Evolutionary conservation across 2,329 filamentous ascomycete species (phyloP).

Genomic region (Lecanoromycetidae sp.): DNA sequence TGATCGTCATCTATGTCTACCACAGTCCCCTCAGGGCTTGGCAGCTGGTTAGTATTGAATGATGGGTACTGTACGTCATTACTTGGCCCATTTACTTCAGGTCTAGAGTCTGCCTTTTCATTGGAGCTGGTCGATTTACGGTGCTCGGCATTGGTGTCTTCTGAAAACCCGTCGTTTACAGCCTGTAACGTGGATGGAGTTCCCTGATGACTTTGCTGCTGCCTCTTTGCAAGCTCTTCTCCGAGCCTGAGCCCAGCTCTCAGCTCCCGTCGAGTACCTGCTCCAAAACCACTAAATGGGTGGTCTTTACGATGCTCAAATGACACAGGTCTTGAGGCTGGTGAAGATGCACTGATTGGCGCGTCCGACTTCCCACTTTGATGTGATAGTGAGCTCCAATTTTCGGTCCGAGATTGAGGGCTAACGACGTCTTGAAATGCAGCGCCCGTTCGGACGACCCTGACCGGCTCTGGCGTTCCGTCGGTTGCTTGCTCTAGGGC

Average conservation of each 20-base stretch:
- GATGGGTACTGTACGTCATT: constrained; percentile 4
- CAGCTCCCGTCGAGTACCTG: constrained; percentile 29
- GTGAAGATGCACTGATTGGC: constrained; percentile 2
- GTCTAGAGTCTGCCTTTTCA: background rate
- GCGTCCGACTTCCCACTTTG: constrained; percentile 3
- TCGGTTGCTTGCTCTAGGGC: constrained; percentile 6
- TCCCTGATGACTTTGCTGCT: constrained; percentile 17
- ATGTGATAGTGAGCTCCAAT: no score
- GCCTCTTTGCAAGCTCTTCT: constrained; percentile 31
- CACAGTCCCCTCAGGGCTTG: constrained; percentile 14
- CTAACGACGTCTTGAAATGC: constrained; percentile 27
- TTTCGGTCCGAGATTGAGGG: constrained; percentile 13
- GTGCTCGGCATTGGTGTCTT: constrained; percentile 9
- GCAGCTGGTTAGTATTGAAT: constrained; percentile 14
- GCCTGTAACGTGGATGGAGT: background rate
- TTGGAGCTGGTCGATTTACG: background rate
- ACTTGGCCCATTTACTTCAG: background rate
- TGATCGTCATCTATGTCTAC: constrained; percentile 12
- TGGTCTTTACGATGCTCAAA: constrained; percentile 25
- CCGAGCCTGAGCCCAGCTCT: constrained; percentile 32
- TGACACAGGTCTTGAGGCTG: background rate
- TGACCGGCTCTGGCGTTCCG: constrained; percentile 23
- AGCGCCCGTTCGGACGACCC: constrained; percentile 28
- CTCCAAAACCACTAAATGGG: constrained; percentile 28
- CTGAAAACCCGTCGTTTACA: background rate